Base-by-base conservation (phyloP, 1,139 yeast species). In the Blastobotrys buckinghamii region DNA sequence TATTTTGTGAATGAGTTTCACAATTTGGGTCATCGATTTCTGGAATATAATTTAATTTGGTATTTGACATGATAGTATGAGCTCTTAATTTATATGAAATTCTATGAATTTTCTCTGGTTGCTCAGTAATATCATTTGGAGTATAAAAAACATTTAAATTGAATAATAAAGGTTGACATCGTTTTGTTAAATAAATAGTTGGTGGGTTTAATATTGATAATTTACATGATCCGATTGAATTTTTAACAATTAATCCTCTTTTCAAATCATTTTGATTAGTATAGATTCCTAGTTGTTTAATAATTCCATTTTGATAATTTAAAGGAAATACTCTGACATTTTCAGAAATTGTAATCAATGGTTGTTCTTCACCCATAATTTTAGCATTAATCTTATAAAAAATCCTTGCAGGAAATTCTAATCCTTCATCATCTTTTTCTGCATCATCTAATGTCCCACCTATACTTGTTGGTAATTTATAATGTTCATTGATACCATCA, bases 371-470 rank as follows among this genome's bases (percentile, higher is more conserved):
- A 8, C 48, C 48, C 33, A 39, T 33, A 24, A 45, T 19, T 26
- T 34, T 45, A 6, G 48, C 43, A 27, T 17, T 12, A 1, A 45
- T 33, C 5, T 43, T 9, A 33, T 45, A 45, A n/a, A 33, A 22
- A 10, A 45, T 45, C 16, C 38, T 19, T 6, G 43, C 37, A 9
- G 48, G 48, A 34, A 33, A 45, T 5, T 24, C 36, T 13, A n/a
- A 1, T 13, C 44, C 48, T 4, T 19, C 8, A 9, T 39, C 43
- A 27, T 39, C 44, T 13, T 19, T 29, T 30, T 20, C 38, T 32
- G 48, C 43, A n/a, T 26, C 9, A 15, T 45, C 22, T 8, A 39
- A 40, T 7, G 48, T 39, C 2, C 48, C 48, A 10, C 48, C 48
- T 12, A 42, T 26, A 1, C 43, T 33, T 6, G 49, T 36, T 6